phyloP scores from a whole-genome alignment of 2,329 filamentous ascomycete species.

The Periconia sp. region DNA sequence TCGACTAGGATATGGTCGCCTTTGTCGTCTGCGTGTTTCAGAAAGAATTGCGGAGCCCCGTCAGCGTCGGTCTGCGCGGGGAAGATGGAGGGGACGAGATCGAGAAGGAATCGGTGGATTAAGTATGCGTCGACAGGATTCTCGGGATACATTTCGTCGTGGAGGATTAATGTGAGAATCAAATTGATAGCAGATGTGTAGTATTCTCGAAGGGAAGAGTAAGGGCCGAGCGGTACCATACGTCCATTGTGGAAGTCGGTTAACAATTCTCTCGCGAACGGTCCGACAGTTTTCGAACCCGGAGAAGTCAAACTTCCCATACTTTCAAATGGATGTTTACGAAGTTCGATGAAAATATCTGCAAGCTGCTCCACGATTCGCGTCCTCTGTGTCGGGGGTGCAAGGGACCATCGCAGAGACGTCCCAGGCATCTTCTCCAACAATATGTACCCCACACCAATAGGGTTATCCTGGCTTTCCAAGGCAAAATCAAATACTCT shows the following conservation, averaged over 20 bases:
- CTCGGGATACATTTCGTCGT: conserved; percentile 41
- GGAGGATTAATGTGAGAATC: conserved; percentile 32
- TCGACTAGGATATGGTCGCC: conserved; percentile 54
- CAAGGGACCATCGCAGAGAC: conserved; percentile 32
- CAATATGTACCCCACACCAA: conserved; percentile 9
- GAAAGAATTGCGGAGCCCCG: conserved; percentile 43
- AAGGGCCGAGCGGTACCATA: conserved; percentile 40
- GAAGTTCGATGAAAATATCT: conserved; percentile 45
- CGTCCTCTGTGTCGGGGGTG: conserved; percentile 34
- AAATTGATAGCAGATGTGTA: conserved; percentile 32
- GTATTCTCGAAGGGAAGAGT: conserved; percentile 41
- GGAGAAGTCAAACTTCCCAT: conserved; percentile 39
- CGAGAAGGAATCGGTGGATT: conserved; percentile 47
- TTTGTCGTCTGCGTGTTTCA: conserved; percentile 54
- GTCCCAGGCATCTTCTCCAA: conserved; percentile 8
- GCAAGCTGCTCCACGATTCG: conserved; percentile 45
- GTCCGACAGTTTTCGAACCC: conserved; percentile 28
- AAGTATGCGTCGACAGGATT: conserved; percentile 42
- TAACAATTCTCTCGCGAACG: conserved; percentile 45
- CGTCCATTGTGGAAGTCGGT: conserved; percentile 35
- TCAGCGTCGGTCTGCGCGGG: conserved; percentile 19
- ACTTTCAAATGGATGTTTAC: conserved; percentile 39
- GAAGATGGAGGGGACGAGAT: conserved; percentile 27
- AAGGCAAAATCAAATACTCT: conserved; percentile 8
- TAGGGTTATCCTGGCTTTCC: conserved; percentile 4